Evolutionary conservation across 192 early-diverging fungal genomes (phyloP).

Genomic region (Podila minutissima): DNA sequence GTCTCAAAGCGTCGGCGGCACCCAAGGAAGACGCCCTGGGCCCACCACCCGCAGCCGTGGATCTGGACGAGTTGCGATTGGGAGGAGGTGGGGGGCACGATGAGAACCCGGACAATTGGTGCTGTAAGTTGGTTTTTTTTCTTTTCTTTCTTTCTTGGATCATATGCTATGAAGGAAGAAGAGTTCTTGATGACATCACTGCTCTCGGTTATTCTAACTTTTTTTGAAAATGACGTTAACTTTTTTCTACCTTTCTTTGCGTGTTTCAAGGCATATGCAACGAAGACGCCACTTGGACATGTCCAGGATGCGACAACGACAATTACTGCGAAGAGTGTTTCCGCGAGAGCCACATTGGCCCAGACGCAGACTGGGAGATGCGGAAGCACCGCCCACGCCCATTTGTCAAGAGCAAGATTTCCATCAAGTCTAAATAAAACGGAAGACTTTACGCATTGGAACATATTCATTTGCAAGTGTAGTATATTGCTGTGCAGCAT

Average conservation of each 20-base stretch:
- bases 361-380: slow-evolving; percentile 53
- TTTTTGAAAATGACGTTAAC: too few relatives aligned
- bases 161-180: too few relatives aligned
- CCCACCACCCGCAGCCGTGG: slow-evolving; percentile 43
- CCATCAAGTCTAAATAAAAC: not conserved
- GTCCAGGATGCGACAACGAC: slow-evolving; percentile 70
- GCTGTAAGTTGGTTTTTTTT: slow-evolving; percentile 51
- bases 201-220: not conserved
- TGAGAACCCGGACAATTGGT: slow-evolving; percentile 60
- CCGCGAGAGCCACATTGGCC: slow-evolving; percentile 60
- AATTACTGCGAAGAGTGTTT: slow-evolving; percentile 66
- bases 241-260: not conserved
- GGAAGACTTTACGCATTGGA: not conserved
- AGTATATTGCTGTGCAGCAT: not conserved
- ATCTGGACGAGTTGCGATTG: slow-evolving; percentile 35
- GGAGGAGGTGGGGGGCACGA: not conserved
- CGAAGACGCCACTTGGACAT: slow-evolving; percentile 67
- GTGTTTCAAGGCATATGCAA: slow-evolving; percentile 59
- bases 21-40: slow-evolving; percentile 22
- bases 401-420: slow-evolving; percentile 14
- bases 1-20: not conserved
- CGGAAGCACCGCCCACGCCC: slow-evolving; percentile 47
- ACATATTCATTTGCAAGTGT: not conserved
- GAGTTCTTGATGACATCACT: not conserved
- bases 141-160: not conserved